phyloP scores from a whole-genome alignment of 345 rosid genomes.

The Jatropha curcas region DNA sequence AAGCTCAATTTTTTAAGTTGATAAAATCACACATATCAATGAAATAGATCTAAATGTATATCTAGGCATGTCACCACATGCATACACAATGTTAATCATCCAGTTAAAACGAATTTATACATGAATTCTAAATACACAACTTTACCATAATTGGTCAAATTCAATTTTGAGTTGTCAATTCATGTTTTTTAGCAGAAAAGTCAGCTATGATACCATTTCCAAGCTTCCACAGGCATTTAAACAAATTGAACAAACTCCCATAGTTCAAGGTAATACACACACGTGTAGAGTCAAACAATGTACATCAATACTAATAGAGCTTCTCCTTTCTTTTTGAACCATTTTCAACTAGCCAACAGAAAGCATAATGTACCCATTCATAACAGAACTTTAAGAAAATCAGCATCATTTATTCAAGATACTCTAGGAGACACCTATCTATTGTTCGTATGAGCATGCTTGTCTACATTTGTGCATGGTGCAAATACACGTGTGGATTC shows the following conservation, averaged over 20 bases:
- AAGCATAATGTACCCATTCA: neutral
- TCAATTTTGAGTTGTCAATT: neutral
- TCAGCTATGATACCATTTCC: neutral
- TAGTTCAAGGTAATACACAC: neutral
- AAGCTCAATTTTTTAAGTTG: too few relatives aligned
- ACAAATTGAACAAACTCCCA: neutral
- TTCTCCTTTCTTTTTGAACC: neutral
- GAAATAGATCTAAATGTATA: neutral
- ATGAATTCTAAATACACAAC: neutral
- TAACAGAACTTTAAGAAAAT: neutral
- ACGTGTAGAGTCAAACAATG: neutral
- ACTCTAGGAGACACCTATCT: neutral
- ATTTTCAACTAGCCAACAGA: neutral
- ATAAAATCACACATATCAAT: too few relatives aligned
- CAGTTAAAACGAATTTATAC: neutral
- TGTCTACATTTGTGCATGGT: neutral
- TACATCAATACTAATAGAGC: neutral
- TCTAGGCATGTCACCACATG: neutral
- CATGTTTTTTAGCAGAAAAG: neutral
- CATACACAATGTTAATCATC: neutral
- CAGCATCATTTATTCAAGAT: neutral
- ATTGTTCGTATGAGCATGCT: neutral
- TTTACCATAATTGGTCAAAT: too few relatives aligned
- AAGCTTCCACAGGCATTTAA: neutral
- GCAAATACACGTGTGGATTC: neutral